These are phyloP conservation scores for Trichoderma sp. DNA, from an alignment of 2,329 filamentous ascomycete genomes.

Conservation along the genomic window DNA sequence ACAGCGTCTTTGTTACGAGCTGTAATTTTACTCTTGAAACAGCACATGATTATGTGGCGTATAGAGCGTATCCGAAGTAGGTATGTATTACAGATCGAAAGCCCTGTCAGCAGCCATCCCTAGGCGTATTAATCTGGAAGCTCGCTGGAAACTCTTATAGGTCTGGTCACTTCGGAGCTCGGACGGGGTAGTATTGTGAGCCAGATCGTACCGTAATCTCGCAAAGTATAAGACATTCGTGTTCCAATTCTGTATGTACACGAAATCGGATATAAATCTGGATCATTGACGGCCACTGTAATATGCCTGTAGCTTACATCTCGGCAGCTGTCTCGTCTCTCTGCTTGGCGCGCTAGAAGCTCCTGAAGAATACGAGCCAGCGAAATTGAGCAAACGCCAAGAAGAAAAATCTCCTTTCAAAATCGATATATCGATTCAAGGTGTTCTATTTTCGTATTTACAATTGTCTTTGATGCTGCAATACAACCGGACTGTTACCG, in stretches of 20 bases:
- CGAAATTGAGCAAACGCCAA: not conserved
- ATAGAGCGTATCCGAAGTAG: not conserved
- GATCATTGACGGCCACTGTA: not conserved
- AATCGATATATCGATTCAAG: not conserved
- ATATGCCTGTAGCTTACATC: not conserved
- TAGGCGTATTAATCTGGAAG: conserved; percentile 6
- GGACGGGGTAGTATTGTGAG: not conserved
- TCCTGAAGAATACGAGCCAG: conserved; percentile 5
- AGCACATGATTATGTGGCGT: not conserved
- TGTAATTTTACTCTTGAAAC: not conserved
- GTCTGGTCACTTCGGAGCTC: not conserved
- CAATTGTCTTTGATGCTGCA: not conserved
- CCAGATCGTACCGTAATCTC: not conserved
- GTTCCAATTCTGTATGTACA: not conserved
- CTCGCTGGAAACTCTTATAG: not conserved
- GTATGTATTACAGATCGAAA: not conserved
- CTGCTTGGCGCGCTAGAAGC: not conserved
- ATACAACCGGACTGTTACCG: not conserved
- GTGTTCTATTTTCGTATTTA: not conserved
- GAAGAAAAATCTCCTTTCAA: not conserved
- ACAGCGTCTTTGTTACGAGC: not conserved
- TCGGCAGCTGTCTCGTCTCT: not conserved
- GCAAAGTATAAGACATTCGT: not conserved
- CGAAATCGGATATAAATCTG: not conserved
- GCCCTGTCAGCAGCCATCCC: not conserved